These are phyloP conservation scores for Linum lewisii DNA, from an alignment of 345 rosid species.

Conservation along the genomic window DNA sequence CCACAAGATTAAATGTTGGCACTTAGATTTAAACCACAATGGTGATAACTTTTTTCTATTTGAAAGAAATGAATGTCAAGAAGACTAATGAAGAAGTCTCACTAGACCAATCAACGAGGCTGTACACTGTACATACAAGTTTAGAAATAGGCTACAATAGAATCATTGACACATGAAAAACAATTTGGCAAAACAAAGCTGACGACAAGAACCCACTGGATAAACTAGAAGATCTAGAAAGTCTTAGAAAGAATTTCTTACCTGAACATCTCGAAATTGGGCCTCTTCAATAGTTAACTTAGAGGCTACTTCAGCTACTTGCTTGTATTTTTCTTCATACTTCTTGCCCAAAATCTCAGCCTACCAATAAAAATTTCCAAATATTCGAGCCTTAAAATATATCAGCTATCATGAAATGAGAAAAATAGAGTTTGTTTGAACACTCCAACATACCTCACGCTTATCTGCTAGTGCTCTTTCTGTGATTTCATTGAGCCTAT, in stretches of 20 bases:
- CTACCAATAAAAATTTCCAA: constrained; percentile 34
- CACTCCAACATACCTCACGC: constrained; percentile 57
- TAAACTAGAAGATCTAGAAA: too few species aligned
- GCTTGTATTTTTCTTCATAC: constrained; percentile 96
- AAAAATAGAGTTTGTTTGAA: constrained; percentile 2
- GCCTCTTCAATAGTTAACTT: constrained; percentile 94
- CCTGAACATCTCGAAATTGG: constrained; percentile 86
- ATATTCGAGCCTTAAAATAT: constrained; percentile 10
- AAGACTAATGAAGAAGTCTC: constrained; percentile 2
- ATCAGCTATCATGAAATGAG: constrained; percentile 11
- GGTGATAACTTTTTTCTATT: background rate
- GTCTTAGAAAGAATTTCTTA: constrained; percentile 13
- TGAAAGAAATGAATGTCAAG: background rate
- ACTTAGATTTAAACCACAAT: background rate
- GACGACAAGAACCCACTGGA: too few species aligned
- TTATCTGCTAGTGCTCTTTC: constrained; percentile 91
- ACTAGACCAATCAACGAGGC: background rate
- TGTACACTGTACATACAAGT: too few species aligned
- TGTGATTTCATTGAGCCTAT: constrained; percentile 81
- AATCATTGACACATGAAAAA: too few species aligned
- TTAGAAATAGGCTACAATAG: too few species aligned
- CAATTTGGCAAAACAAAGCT: too few species aligned
- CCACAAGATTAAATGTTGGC: background rate
- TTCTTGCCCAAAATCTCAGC: constrained; percentile 82
- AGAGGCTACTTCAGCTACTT: constrained; percentile 91